Base-by-base conservation (phyloP, 2,329 filamentous ascomycete genomes). In the Microthyrium microscopicum region DNA sequence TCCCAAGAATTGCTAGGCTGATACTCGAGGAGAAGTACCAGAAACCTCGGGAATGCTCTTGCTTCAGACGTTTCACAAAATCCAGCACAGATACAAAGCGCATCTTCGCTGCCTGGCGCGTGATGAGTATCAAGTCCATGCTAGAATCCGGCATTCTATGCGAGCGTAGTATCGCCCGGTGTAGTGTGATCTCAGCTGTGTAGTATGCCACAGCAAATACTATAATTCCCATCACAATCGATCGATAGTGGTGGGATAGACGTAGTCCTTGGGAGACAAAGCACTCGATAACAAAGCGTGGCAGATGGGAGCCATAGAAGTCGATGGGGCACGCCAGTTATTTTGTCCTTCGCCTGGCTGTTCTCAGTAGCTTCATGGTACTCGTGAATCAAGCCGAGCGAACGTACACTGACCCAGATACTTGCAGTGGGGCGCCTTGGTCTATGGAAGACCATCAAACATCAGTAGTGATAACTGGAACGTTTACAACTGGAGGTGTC, bases 381-480 rank as follows among this genome's bases (percentile, higher is more conserved):
- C n/a, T n/a, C n/a, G n/a, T n/a, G n/a, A n/a, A n/a, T n/a, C n/a
- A n/a, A n/a, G n/a, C n/a, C n/a, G n/a, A n/a, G n/a, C n/a, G n/a
- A n/a, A n/a, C n/a, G n/a, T 25, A 8, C 22, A 25, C 8, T 25
- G 22, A 8, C 13, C 22, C 8, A 13, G 8, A 13, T 25, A 13
- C 8, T 25, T 13, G 22, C 13, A 8, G n/a, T 34, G 33, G 33
- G 62, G 65, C 3, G 61, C 65, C 3, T 55, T 71, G 26, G 61
- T 68, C 19, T 64, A 69, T 41, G 70, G 70, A 5, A 57, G 69
- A 18, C 68, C 67, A 8, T 65, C 62, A 17, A 61, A 71, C 33
- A 66, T 73, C 17, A 55, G 54, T 5, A 49, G 56, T 3, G 57
- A 56, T 6, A 67, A 72, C 42, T 75, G 70, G 70, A 64, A 63